Conservation (phyloP, 169 alveolate species). For the Plasmodium vinckei region DNA sequence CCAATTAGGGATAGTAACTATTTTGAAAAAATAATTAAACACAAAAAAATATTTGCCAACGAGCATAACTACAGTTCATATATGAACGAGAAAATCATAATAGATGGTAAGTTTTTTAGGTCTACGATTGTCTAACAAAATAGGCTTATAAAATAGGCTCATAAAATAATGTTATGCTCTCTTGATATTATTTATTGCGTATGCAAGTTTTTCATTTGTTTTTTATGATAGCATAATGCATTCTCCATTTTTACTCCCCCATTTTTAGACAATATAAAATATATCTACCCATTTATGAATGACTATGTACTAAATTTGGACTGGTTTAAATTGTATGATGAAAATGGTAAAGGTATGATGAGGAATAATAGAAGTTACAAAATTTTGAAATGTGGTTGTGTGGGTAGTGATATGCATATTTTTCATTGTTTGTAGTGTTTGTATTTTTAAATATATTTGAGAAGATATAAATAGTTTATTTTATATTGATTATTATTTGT, state of each 20-base stretch:
- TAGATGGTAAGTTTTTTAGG: constrained; percentile 2
- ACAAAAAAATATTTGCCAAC: neutral
- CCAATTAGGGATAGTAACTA: constrained; percentile 3
- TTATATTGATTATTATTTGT: neutral
- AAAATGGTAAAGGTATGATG: neutral
- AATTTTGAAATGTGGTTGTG: too few relatives aligned
- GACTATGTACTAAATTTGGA: constrained; percentile 45
- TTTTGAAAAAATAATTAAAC: constrained; percentile 1
- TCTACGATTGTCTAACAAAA: too few relatives aligned
- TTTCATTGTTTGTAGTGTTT: too few relatives aligned
- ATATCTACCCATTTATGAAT: constrained; percentile 19
- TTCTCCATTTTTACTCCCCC: neutral
- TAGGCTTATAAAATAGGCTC: too few relatives aligned
- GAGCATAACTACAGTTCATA: neutral
- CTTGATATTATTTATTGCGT: too few relatives aligned
- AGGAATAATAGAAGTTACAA: too few relatives aligned
- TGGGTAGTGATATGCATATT: neutral
- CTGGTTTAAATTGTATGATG: constrained; percentile 14
- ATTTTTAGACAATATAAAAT: constrained; percentile 22
- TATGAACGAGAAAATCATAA: constrained; percentile 28
- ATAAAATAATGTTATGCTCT: too few relatives aligned
- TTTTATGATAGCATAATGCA: neutral
- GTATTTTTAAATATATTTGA: too few relatives aligned
- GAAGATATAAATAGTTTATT: too few relatives aligned
- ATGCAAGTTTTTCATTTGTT: too few relatives aligned